Evolutionary conservation across 2,329 filamentous ascomycete genomes (phyloP).

Genomic region (Neodidymelliopsis sp.): DNA sequence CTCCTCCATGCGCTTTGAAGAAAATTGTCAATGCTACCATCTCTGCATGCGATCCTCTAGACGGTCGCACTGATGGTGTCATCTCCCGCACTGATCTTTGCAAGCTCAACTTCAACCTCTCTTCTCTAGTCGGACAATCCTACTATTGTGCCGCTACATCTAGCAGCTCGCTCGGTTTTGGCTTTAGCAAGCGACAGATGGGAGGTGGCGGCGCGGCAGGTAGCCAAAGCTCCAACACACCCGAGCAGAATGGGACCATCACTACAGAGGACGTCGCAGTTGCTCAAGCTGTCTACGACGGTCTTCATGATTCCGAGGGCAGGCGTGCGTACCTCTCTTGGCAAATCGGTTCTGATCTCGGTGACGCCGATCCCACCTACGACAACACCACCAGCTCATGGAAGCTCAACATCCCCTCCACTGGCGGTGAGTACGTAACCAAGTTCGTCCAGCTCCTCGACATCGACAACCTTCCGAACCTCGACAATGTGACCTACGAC

Average conservation of each 20-base stretch:
- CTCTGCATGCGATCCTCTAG: constrained; percentile 61
- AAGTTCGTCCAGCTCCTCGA: constrained; percentile 52
- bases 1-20: constrained; percentile 55
- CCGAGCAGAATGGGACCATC: constrained; percentile 45
- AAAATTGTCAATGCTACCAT: constrained; percentile 65
- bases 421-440: constrained; percentile 54
- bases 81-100: constrained; percentile 59
- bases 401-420: constrained; percentile 42
- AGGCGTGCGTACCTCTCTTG: constrained; percentile 54
- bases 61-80: constrained; percentile 63
- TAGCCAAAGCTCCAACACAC: constrained; percentile 21
- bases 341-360: constrained; percentile 41
- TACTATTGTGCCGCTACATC: constrained; percentile 53
- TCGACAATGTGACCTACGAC: constrained; percentile 61
- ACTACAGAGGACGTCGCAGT: constrained; percentile 40
- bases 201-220: constrained; percentile 10
- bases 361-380: constrained; percentile 48
- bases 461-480: constrained; percentile 29
- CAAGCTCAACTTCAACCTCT: constrained; percentile 56
- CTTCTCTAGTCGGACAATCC: constrained; percentile 53
- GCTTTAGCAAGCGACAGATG: constrained; percentile 28
- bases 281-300: constrained; percentile 38
- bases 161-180: constrained; percentile 26
- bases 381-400: constrained; percentile 43
- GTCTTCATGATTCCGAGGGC: constrained; percentile 52